phyloP scores from a whole-genome alignment of 768 basidiomycete species.

The Lepiota brunneoincarnata region DNA sequence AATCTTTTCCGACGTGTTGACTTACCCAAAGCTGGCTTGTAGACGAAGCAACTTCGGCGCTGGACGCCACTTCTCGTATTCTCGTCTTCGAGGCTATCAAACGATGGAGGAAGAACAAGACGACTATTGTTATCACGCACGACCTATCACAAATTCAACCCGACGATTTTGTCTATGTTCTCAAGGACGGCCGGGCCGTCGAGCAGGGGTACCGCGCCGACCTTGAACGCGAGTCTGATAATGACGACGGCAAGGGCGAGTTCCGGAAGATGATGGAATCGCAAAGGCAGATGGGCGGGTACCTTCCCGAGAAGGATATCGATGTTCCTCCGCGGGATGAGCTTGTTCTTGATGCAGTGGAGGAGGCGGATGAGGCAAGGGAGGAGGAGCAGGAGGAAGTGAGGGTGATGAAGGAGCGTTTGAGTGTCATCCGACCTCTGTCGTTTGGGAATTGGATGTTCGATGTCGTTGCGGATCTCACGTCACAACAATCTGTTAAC shows the following conservation, averaged over 20 bases:
- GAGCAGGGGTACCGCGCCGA: constrained; percentile 88
- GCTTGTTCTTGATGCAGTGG: constrained; percentile 19
- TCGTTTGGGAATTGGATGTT: constrained; percentile 85
- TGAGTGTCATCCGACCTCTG: constrained; percentile 45
- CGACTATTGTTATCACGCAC: constrained; percentile 94
- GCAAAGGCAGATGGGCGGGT: constrained; percentile 54
- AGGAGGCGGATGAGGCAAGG: too few relatives aligned
- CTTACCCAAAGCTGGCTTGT: constrained; percentile 32
- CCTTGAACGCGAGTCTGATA: constrained; percentile 47
- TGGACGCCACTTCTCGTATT: constrained; percentile 85
- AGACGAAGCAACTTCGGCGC: constrained; percentile 82
- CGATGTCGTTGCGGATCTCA: constrained; percentile 70
- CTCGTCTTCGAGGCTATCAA: constrained; percentile 76
- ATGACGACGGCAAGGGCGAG: constrained; percentile 45
- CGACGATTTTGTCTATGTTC: constrained; percentile 89
- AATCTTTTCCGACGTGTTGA: constrained; percentile 25
- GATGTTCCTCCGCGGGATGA: constrained; percentile 46
- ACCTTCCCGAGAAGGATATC: constrained; percentile 34
- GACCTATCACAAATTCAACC: constrained; percentile 80
- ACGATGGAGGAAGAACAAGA: constrained; percentile 71
- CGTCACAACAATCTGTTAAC: constrained; percentile 23
- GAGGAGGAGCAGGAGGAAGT: not conserved
- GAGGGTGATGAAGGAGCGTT: constrained; percentile 25
- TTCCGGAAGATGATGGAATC: constrained; percentile 67
- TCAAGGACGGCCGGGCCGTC: constrained; percentile 74